Evolutionary conservation across 805 yeast species (phyloP).

Genomic region (Ogataea minuta): DNA sequence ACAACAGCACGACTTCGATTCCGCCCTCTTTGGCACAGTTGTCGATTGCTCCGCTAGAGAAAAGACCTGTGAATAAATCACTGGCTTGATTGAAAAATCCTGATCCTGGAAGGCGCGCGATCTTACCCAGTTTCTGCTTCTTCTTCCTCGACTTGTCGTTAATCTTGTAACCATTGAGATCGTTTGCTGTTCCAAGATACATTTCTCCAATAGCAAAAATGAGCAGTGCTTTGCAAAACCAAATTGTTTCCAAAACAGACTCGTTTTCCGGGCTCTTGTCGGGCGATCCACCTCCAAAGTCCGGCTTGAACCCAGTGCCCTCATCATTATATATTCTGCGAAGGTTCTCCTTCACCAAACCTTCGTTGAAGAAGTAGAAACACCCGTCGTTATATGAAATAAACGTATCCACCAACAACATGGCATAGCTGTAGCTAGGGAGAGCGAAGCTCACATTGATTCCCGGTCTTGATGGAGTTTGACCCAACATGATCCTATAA

Average conservation of each 20-base stretch:
- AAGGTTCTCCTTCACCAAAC: conserved; percentile 65
- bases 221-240: conserved; percentile 73
- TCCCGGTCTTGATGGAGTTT: conserved; percentile 66
- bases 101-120: conserved; percentile 67
- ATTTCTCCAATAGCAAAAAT: conserved; percentile 81
- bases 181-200: conserved; percentile 75
- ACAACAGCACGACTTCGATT: conserved; percentile 67
- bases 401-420: conserved; percentile 71
- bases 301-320: conserved; percentile 30
- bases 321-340: conserved; percentile 60
- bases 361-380: conserved; percentile 81
- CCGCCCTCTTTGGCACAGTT: conserved; percentile 78
- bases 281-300: conserved; percentile 26
- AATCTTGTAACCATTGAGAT: conserved; percentile 49
- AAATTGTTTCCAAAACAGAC: conserved; percentile 68
- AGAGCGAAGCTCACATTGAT: conserved; percentile 67
- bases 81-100: conserved; percentile 78
- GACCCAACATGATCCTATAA: conserved; percentile 64
- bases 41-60: conserved; percentile 78
- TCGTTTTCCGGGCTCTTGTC: conserved; percentile 38
- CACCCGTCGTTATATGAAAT: conserved; percentile 81
- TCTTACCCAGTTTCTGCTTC: conserved; percentile 17
- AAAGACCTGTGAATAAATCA: conserved; percentile 72
- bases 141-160: conserved; percentile 23
- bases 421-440: conserved; percentile 76